These are phyloP conservation scores for Zopfia rhizophila DNA, from an alignment of 2,329 filamentous ascomycete genomes.

Conservation along the genomic window DNA sequence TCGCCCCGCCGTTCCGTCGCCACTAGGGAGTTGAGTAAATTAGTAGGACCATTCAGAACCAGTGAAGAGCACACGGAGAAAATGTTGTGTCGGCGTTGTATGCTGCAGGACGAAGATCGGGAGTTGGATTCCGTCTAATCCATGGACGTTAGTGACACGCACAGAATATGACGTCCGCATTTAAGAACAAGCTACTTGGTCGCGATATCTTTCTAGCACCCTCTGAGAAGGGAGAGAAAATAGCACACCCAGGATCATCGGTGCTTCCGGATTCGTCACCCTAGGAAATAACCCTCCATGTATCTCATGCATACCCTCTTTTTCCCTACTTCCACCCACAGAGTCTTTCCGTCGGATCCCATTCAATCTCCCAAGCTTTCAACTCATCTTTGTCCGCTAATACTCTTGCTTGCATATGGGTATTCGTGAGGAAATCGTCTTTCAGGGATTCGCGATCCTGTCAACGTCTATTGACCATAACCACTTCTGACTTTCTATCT, in stretches of 20 bases:
- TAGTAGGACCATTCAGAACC: not conserved
- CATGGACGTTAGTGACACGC: no score
- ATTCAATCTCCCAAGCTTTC: not conserved
- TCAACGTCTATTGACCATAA: not conserved
- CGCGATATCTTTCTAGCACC: not conserved
- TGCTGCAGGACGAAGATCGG: slow-evolving; percentile 7
- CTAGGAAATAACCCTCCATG: not conserved
- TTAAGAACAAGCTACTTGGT: no score
- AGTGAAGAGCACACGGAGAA: not conserved
- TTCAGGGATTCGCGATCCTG: not conserved
- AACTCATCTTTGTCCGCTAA: not conserved
- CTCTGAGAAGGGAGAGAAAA: not conserved
- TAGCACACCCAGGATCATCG: not conserved
- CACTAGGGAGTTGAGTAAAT: not conserved
- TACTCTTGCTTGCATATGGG: not conserved
- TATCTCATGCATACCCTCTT: not conserved
- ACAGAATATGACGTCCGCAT: no score
- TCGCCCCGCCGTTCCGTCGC: not conserved
- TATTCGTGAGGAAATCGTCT: not conserved
- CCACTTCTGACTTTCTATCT: not conserved
- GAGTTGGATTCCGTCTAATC: not conserved
- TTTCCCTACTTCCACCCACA: not conserved
- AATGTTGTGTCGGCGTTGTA: not conserved
- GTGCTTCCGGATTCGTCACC: slow-evolving; percentile 6
- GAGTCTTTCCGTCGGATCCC: not conserved